phyloP scores from a whole-genome alignment of 2,329 filamentous ascomycete species.

The Phyllosticta capitalensis region DNA sequence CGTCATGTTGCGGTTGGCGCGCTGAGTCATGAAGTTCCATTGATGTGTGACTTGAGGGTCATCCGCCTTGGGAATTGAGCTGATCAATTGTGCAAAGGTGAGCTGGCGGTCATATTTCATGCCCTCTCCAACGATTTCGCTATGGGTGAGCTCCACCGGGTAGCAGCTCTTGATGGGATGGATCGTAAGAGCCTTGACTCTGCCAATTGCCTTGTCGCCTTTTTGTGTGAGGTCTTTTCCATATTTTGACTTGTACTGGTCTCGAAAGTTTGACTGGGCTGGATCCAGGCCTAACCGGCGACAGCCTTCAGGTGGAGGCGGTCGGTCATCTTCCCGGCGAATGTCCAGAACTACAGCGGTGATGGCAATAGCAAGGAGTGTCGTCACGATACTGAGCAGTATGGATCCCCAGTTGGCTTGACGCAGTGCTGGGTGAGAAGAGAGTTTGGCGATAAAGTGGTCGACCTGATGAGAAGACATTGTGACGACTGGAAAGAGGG shows the following conservation, averaged over 20 bases:
- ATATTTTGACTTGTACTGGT: conserved; percentile 47
- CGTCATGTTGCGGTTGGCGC: conserved; percentile 61
- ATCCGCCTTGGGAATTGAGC: conserved; percentile 31
- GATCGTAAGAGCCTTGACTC: conserved; percentile 61
- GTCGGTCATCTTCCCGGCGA: background rate
- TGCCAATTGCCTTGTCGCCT: conserved; percentile 19
- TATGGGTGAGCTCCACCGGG: conserved; percentile 61
- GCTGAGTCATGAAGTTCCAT: conserved; percentile 65
- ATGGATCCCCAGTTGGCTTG: background rate
- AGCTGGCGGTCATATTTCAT: conserved; percentile 74
- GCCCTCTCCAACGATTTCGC: conserved; percentile 57
- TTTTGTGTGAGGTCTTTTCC: conserved; percentile 13
- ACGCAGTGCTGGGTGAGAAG: conserved; percentile 18
- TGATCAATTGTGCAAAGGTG: conserved; percentile 60
- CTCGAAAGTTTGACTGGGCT: conserved; percentile 41
- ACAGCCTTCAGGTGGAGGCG: conserved; percentile 36
- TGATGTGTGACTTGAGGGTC: conserved; percentile 23
- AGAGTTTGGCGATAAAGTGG: background rate
- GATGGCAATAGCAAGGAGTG: background rate
- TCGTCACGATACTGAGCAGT: background rate
- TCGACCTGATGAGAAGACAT: background rate
- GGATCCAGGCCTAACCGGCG: conserved; percentile 41
- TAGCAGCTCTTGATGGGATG: conserved; percentile 79
- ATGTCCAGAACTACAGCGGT: conserved; percentile 1
- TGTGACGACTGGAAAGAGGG: background rate